Conservation (phyloP, 225 moss, liverwort and hornwort species). For the Marchantia paleacea region DNA sequence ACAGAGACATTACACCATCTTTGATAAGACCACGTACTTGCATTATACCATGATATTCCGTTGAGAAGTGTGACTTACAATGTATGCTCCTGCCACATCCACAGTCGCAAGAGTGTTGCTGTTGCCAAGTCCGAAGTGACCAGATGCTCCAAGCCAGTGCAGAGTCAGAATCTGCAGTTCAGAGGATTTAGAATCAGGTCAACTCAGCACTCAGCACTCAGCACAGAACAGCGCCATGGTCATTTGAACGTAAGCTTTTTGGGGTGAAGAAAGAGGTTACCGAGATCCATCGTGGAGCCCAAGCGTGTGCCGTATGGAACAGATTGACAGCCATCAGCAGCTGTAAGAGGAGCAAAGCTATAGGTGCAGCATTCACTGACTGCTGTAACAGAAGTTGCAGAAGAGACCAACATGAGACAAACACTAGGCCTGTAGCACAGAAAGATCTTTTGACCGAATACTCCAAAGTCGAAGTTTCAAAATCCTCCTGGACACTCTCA, state of each 20-base stretch:
- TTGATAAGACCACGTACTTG: background rate
- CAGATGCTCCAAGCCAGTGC: conserved; percentile 82
- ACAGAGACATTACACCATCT: background rate
- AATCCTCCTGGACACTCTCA: conserved; percentile 7
- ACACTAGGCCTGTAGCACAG: conserved; percentile 52
- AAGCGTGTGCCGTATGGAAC: conserved; percentile 35
- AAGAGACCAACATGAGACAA: conserved; percentile 83
- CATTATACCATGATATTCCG: background rate
- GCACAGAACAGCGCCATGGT: background rate
- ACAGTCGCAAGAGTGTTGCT: conserved; percentile 92
- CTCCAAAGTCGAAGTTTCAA: conserved; percentile 37
- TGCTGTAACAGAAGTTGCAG: conserved; percentile 77
- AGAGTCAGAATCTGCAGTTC: conserved; percentile 50
- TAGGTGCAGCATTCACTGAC: conserved; percentile 64
- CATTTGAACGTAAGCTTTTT: background rate
- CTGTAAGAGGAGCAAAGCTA: conserved; percentile 60
- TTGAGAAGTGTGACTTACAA: conserved; percentile 40
- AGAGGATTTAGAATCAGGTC: background rate
- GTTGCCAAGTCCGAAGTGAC: conserved; percentile 84
- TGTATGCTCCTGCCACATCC: conserved; percentile 87
- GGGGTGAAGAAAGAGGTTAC: conserved; percentile 24
- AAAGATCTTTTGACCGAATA: conserved; percentile 41
- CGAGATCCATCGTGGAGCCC: conserved; percentile 36
- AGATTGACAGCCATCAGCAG: conserved; percentile 46
- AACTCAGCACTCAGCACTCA: background rate